phyloP scores from a whole-genome alignment of 2,329 filamentous ascomycete species.

The Sporothrix pseudoabietina region DNA sequence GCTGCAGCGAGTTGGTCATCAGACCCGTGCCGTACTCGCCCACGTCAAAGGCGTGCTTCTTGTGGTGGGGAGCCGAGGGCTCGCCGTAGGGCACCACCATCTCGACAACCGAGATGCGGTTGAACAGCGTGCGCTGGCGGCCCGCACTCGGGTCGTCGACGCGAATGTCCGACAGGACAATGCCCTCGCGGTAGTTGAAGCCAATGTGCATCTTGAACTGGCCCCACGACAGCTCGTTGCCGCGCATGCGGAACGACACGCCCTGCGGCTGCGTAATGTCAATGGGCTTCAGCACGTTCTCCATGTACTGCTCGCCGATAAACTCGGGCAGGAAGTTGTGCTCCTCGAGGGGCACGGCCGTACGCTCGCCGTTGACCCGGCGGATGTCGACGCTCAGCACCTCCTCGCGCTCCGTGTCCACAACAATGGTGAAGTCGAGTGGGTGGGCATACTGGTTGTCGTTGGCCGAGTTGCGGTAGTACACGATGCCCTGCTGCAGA shows the following conservation, averaged over 20 bases:
- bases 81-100: conserved; percentile 94
- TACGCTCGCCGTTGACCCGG: conserved; percentile 72
- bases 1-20: conserved; percentile 75
- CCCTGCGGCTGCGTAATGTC: conserved; percentile 76
- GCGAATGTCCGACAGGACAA: conserved; percentile 86
- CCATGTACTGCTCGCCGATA: conserved; percentile 72
- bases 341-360: conserved; percentile 71
- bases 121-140: conserved; percentile 76
- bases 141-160: conserved; percentile 75
- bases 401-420: conserved; percentile 74
- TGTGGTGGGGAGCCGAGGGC: conserved; percentile 75
- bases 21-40: conserved; percentile 75
- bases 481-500: conserved; percentile 92
- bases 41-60: conserved; percentile 79
- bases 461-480: conserved; percentile 82
- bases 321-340: conserved; percentile 76
- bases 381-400: conserved; percentile 85
- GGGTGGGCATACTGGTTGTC: conserved; percentile 91
- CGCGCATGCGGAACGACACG: conserved; percentile 71
- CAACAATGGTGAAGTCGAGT: conserved; percentile 91
- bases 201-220: conserved; percentile 92
- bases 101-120: conserved; percentile 83
- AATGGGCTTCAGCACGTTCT: conserved; percentile 71
- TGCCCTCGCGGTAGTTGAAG: conserved; percentile 92
- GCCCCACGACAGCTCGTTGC: conserved; percentile 79